A percentile compares a stretch with the other conserved stretches of the same genome.
phyloP scores from a whole-genome alignment of 1,284 basidiomycete genomes.

The Polyporus tsugae region DNA sequence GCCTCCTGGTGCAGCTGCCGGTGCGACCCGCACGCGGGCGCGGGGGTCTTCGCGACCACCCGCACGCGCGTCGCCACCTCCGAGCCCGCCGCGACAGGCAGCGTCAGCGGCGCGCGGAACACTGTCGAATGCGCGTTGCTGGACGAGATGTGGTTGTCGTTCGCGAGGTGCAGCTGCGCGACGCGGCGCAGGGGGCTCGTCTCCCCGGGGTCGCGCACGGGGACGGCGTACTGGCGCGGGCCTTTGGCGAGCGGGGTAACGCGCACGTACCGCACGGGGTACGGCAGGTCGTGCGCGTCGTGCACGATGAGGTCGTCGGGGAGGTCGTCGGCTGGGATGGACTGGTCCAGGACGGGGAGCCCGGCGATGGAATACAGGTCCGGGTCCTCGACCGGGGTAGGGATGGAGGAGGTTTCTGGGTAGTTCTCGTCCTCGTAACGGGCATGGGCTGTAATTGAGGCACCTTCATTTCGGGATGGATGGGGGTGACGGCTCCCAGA shows the following conservation, averaged over 20 bases:
- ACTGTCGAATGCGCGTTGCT: conserved; percentile 44
- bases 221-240: conserved; percentile 2
- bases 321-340: conserved; percentile 4
- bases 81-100: conserved; percentile 38
- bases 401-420: not conserved
- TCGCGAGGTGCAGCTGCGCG: conserved; percentile 37
- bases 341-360: conserved; percentile 37
- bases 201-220: conserved; percentile 10
- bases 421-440: not conserved
- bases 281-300: conserved; percentile 24
- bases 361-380: conserved; percentile 23
- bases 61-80: conserved; percentile 35
- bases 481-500: not conserved
- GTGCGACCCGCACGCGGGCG: conserved; percentile 28
- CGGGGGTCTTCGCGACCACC: conserved; percentile 45
- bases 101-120: conserved; percentile 40
- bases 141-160: conserved; percentile 40
- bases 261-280: conserved; percentile 36
- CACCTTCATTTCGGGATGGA: not conserved
- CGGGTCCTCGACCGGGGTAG: not conserved
- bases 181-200: conserved; percentile 6
- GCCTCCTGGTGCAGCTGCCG: conserved; percentile 48
- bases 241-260: conserved; percentile 25
- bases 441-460: not conserved
- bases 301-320: conserved; percentile 22